These are phyloP conservation scores for Yamadazyma epiphylla DNA, from an alignment of 1,139 yeast genomes.

Conservation along the genomic window DNA sequence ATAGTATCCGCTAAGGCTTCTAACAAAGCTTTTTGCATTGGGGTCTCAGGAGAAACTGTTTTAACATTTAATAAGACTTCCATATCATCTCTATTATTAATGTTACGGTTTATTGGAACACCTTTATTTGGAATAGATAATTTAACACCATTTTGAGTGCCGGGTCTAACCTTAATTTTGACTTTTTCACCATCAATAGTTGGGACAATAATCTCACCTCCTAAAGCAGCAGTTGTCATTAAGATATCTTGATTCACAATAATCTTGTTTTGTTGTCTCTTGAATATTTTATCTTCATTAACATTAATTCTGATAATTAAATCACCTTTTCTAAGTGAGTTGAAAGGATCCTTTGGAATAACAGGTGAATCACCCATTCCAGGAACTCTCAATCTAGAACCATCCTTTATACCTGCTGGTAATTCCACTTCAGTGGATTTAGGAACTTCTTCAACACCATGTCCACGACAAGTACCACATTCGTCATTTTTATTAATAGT, in stretches of 20 bases:
- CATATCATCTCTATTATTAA: constrained; percentile 73
- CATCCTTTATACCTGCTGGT: constrained; percentile 88
- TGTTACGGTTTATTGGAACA: constrained; percentile 62
- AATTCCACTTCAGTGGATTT: constrained; percentile 75
- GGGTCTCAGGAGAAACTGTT: constrained; percentile 70
- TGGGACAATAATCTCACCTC: constrained; percentile 86
- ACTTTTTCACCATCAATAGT: constrained; percentile 75
- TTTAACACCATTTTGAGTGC: constrained; percentile 74
- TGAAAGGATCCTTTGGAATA: constrained; percentile 61
- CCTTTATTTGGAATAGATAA: constrained; percentile 86
- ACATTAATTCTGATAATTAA: constrained; percentile 78
- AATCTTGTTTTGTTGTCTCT: constrained; percentile 62
- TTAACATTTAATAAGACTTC: constrained; percentile 71
- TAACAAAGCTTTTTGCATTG: constrained; percentile 86
- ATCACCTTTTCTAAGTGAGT: constrained; percentile 76
- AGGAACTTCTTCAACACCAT: constrained; percentile 71
- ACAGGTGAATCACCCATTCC: constrained; percentile 91
- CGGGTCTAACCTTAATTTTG: constrained; percentile 79
- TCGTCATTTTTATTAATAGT: constrained; percentile 63
- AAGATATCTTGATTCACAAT: constrained; percentile 65
- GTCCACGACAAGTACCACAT: constrained; percentile 82
- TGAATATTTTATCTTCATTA: constrained; percentile 66
- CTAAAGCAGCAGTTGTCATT: constrained; percentile 95
- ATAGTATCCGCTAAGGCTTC: constrained; percentile 94
- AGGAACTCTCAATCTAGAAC: constrained; percentile 76